Conservation (phyloP, 805 yeast genomes). For the Millerozyma acaciae region DNA sequence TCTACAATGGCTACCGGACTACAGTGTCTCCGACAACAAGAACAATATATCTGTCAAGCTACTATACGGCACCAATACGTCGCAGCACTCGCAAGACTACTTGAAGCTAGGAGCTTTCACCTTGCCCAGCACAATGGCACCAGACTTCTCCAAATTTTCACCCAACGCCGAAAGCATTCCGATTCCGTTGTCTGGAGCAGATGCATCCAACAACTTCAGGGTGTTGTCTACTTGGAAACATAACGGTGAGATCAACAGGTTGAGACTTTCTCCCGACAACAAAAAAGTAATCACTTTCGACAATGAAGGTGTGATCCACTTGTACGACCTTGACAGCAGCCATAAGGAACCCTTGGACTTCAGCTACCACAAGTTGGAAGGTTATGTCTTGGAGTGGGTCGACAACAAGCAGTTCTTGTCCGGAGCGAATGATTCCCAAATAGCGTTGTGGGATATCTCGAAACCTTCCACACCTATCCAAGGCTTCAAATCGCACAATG, state of each 20-base stretch:
- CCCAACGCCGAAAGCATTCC: conserved; percentile 21
- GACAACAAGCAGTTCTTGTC: conserved; percentile 46
- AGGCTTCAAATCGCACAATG: conserved; percentile 47
- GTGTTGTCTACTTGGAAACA: conserved; percentile 52
- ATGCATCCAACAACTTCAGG: conserved; percentile 37
- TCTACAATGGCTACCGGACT: conserved; percentile 61
- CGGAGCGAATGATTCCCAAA: conserved; percentile 62
- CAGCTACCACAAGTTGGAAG: conserved; percentile 60
- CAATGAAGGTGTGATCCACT: conserved; percentile 46
- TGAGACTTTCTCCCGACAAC: conserved; percentile 50
- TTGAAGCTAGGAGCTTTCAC: conserved; percentile 43
- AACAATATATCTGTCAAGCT: conserved; percentile 35
- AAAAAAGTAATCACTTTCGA: conserved; percentile 53
- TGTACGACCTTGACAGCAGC: conserved; percentile 32
- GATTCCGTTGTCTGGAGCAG: conserved; percentile 17
- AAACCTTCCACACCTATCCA: conserved; percentile 44
- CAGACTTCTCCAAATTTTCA: conserved; percentile 25
- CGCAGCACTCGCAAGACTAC: conserved; percentile 37
- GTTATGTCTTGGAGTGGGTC: conserved; percentile 71
- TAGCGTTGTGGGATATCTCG: conserved; percentile 67
- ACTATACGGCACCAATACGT: conserved; percentile 47
- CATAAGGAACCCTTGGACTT: conserved; percentile 24
- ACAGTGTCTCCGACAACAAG: conserved; percentile 23
- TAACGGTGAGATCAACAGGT: conserved; percentile 63
- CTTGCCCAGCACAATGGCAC: conserved; percentile 49